Conservation (phyloP, 2,329 filamentous ascomycete species). For the Fusarium sp. region DNA sequence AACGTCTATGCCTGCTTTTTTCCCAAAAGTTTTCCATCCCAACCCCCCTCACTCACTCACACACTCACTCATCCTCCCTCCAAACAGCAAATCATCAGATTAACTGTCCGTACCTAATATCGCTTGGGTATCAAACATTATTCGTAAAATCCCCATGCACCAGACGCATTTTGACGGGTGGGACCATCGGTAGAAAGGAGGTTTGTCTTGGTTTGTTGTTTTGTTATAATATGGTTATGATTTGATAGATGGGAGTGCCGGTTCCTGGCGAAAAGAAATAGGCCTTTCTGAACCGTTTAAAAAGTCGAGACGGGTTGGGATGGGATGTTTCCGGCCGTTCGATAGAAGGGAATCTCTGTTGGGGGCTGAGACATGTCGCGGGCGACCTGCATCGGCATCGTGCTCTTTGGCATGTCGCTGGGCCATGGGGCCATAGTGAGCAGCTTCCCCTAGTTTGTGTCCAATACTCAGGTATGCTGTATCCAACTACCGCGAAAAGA, state of each 20-base stretch:
- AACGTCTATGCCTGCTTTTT: constrained; percentile 33
- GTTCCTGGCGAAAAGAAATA: background rate
- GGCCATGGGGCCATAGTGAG: background rate
- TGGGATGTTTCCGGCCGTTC: constrained; percentile 4
- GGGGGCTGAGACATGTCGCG: background rate
- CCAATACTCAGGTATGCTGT: constrained; percentile 20
- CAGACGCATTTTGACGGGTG: constrained; percentile 22
- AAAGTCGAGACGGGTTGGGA: constrained; percentile 1
- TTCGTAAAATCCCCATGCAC: constrained; percentile 38
- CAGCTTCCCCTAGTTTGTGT: constrained; percentile 16
- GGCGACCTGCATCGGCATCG: background rate
- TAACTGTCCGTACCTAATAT: constrained; percentile 15
- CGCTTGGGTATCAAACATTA: constrained; percentile 40
- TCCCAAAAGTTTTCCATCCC: constrained; percentile 7
- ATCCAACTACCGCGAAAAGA: constrained; percentile 68
- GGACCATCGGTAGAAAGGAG: constrained; percentile 28
- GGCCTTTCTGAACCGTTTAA: background rate
- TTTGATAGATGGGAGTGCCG: background rate
- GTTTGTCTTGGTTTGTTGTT: constrained; percentile 30
- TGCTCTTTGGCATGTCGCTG: background rate
- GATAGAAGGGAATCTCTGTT: constrained; percentile 20
- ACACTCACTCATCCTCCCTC: background rate
- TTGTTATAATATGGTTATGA: constrained; percentile 16
- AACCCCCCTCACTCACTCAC: background rate
- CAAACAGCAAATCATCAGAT: constrained; percentile 4